Evolutionary conservation across 2,329 filamentous ascomycete species (phyloP), one percentile per base, ranked within the genome.

Genomic region (Exophiala aquamarina): DNA sequence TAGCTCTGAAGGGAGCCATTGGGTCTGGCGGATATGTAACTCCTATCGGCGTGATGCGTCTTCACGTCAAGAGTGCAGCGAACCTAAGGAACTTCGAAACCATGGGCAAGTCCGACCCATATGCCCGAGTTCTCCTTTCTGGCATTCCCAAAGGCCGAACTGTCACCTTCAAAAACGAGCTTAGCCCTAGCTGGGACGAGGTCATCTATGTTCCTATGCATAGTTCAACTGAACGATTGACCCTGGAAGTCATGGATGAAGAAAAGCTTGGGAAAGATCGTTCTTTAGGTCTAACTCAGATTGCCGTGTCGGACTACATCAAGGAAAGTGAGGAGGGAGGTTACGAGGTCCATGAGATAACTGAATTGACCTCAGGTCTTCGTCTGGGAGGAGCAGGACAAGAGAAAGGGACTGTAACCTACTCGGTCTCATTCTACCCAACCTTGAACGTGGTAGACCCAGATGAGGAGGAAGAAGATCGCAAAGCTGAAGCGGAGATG

Each of bases 31-130:
- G 93, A 46, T 98, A 98, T 66, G 77, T 94, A 49, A 92, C 88
- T 2, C 93, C 93, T 0, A 88, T 98, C 56, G 93, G 93, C 69
- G 90, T 98, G 17, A 89, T 97, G 83, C 85, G 93, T 54, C 77
- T 98, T 57, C 91, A 98, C 68, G 92, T 97, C 74, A 81, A 88
- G 71, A 84, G 81, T 61, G 93, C 89, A 21, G 81, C 77, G 40
- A 82, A 91, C 59, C 78, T 98, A 34, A 87, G 90, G 50, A 98
- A 98, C 66, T 79, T 96, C 43, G 93, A 98, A 69, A 89, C 89
- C 2, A 82, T 98, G 67, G 93, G 93, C 69, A 97, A 97, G 70
- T 97, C 93, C 1, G 94, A 98, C 67, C 89, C 93, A 0, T 98
- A 98, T 61, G 88, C 84, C 17, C 85, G 92, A 33, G 86, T 97